Percentiles rank a stretch among this genome's conserved stretches.
phyloP scores from a whole-genome alignment of 495 filamentous ascomycete species.

The Halenospora varia region DNA sequence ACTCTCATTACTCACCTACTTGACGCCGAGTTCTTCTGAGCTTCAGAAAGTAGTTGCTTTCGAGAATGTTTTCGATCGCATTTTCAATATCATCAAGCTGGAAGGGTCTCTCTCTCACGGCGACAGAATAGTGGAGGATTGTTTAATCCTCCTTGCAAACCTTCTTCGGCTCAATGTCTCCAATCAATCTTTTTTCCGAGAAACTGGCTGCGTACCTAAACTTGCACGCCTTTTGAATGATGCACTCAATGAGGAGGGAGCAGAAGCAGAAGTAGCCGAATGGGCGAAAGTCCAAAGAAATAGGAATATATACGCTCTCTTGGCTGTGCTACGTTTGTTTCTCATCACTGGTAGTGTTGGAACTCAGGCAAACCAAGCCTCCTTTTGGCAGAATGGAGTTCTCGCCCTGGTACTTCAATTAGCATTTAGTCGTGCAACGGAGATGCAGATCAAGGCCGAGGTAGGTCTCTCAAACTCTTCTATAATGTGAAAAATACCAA shows the following conservation, averaged over 20 bases:
- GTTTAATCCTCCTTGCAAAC: conserved; percentile 88
- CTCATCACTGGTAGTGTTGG: conserved; percentile 74
- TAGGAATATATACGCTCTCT: conserved; percentile 86
- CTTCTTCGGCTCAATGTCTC: conserved; percentile 83
- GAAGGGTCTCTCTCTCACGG: conserved; percentile 84
- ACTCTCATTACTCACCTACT: conserved; percentile 44
- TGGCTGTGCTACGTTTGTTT: conserved; percentile 83
- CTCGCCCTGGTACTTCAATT: conserved; percentile 76
- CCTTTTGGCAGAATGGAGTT: conserved; percentile 81
- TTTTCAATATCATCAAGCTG: conserved; percentile 74
- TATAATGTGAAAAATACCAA: not conserved
- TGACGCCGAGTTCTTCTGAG: conserved; percentile 50
- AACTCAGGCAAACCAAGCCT: conserved; percentile 77
- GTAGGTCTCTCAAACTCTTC: conserved; percentile 37
- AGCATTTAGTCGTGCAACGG: conserved; percentile 74
- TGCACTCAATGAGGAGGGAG: conserved; percentile 51
- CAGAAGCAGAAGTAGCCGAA: conserved; percentile 57
- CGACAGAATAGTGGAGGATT: conserved; percentile 89
- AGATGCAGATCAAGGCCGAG: conserved; percentile 76
- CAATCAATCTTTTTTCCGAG: conserved; percentile 92
- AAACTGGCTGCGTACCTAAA: conserved; percentile 78
- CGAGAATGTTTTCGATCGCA: conserved; percentile 84
- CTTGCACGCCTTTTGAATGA: conserved; percentile 65
- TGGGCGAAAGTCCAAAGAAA: conserved; percentile 77
- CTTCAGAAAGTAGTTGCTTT: conserved; percentile 94